These are phyloP conservation scores for Histomonas meleagridis DNA, from an alignment of 208 protist species.

Conservation along the genomic window DNA sequence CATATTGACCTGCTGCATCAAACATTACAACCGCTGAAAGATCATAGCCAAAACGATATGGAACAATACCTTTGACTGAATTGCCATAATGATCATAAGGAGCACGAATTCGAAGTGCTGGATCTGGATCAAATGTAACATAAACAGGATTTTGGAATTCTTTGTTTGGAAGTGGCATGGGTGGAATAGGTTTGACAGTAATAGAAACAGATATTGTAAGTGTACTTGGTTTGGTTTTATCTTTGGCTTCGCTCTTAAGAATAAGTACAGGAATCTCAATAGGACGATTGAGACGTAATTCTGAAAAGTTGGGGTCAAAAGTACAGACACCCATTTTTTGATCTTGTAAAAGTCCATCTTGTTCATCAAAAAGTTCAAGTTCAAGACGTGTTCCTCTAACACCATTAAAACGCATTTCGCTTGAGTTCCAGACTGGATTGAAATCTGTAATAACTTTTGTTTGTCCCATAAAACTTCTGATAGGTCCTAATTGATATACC, in stretches of 20 bases:
- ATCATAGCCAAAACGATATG: neutral
- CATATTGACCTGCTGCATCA: neutral
- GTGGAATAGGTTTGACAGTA: no score
- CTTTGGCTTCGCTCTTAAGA: no score
- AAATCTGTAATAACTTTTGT: neutral
- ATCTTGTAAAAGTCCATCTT: no score
- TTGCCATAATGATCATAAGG: neutral
- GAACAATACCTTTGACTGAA: no score
- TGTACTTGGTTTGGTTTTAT: no score
- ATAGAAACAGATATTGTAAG: no score
- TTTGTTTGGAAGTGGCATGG: neutral
- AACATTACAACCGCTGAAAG: neutral
- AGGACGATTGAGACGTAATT: no score
- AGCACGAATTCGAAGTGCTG: neutral
- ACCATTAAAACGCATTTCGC: neutral
- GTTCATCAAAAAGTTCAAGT: conserved; percentile 2
- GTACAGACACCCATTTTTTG: no score
- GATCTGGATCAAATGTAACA: neutral
- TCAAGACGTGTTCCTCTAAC: neutral
- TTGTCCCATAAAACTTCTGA: neutral
- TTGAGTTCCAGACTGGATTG: neutral
- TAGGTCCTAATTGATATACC: neutral
- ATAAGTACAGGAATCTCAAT: no score
- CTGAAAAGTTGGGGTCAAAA: no score
- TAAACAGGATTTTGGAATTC: neutral